Evolutionary conservation across 352 stramenopile genomes (phyloP), one percentile per base, ranked within the genome.

Genomic region (Phytophthora cryptogea): DNA sequence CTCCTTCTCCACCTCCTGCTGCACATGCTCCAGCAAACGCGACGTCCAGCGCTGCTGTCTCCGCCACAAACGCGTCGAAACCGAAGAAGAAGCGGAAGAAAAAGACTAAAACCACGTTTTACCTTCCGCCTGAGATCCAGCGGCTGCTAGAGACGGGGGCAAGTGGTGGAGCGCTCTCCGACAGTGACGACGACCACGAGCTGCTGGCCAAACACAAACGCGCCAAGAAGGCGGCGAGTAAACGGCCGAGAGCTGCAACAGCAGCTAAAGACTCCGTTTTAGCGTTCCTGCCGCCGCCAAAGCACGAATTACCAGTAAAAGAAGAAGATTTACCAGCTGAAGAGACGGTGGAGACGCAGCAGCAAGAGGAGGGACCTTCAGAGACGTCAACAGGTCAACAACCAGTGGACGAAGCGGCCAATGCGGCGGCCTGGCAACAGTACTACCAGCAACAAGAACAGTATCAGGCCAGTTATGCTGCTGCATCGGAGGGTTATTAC

Each of bases 201-300:
- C 46, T 87, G 43, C 48, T 90, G 40, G 65, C 68, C 39, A 88
- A 85, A 53, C 78, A 85, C 50, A 79, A 72, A 39, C 69, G 56
- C 17, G 74, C 66, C 54, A 76, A 80, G 43, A 72, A 72, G 16
- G 59, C 59, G 11, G 66, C 59, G 0, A 78, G 42, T 27, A 85
- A 81, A 44, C 69, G 70, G 0, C 60, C 68, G 9, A 68, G 70
- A 42, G 33, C 57, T 0, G 16, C 42, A 1, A 26, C 35, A 5
- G 3, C 40, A 1, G 52, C 59, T 8, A 44, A 62, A 42, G 17
- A 66, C 16, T 70, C 62, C 6, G 26, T 58, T 30, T 48, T 92
- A 16, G 73, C 79, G 28, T 92, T 92, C 65, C 65, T 92, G 1
- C 83, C 83, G 28, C 48, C 70, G 2, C 83, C 83, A 8, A 89